Evolutionary conservation across 2,329 filamentous ascomycete species (phyloP).

Genomic region (Didymella pinodella): DNA sequence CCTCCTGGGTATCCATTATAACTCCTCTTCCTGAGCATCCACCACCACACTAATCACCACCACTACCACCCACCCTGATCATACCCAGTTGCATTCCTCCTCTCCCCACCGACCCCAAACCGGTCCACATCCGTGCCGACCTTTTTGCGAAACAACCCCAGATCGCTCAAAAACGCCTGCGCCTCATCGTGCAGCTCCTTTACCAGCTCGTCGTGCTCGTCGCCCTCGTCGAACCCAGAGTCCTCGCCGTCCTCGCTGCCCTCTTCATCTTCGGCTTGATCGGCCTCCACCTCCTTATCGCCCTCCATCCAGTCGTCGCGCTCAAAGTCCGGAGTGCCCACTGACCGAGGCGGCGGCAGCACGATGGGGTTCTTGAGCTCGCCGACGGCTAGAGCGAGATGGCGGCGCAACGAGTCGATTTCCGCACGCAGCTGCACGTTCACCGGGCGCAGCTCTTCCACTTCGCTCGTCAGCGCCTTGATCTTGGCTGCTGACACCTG

Average conservation of each 20-base stretch:
- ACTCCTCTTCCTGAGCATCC: conserved; percentile 1
- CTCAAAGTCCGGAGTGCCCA: conserved; percentile 45
- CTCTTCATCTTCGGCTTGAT: conserved; percentile 36
- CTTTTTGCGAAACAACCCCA: conserved; percentile 83
- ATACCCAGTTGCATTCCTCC: conserved; percentile 25
- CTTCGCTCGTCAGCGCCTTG: conserved; percentile 70
- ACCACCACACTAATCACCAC: not conserved
- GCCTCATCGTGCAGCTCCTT: conserved; percentile 82
- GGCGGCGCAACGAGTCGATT: conserved; percentile 86
- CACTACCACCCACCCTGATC: conserved; percentile 12
- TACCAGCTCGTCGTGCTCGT: conserved; percentile 59
- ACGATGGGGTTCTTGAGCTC: conserved; percentile 93
- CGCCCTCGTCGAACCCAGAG: conserved; percentile 68
- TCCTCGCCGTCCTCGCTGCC: conserved; percentile 51
- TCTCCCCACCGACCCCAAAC: conserved; percentile 55
- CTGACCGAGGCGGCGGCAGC: conserved; percentile 49
- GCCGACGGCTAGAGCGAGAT: conserved; percentile 84
- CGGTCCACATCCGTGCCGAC: conserved; percentile 80
- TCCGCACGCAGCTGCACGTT: conserved; percentile 69
- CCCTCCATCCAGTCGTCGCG: conserved; percentile 39
- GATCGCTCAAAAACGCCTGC: conserved; percentile 80
- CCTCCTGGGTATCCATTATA: too few relatives aligned
- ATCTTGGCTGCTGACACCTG: conserved; percentile 95
- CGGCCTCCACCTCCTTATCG: conserved; percentile 28
- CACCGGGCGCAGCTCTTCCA: conserved; percentile 57